Conservation (phyloP, 177 flowering plant genomes). For the Telopea speciosissima region DNA sequence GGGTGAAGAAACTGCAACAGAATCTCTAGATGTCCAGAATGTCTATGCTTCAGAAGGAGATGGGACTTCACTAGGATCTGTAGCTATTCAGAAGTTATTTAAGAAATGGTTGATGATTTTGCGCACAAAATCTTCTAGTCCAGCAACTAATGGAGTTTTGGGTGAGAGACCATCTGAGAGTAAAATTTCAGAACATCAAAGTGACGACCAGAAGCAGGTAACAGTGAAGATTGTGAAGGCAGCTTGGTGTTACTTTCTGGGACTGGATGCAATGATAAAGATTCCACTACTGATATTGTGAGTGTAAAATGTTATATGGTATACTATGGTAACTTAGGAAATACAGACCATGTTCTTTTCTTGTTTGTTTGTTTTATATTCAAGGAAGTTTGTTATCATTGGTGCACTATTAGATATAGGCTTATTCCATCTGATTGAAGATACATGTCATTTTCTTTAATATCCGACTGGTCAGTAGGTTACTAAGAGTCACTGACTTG, state of each 20-base stretch:
- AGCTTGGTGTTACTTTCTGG: constrained; percentile 40
- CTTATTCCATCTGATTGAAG: background rate
- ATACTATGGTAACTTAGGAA: too few species aligned
- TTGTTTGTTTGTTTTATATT: background rate
- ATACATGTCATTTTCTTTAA: background rate
- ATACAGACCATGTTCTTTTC: background rate
- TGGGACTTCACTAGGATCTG: constrained; percentile 35
- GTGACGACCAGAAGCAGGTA: constrained; percentile 22
- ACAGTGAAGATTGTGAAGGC: constrained; percentile 32
- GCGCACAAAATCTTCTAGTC: constrained; percentile 37
- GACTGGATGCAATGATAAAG: constrained; percentile 59
- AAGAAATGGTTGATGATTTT: constrained; percentile 62
- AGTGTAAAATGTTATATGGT: constrained; percentile 24
- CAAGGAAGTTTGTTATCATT: background rate
- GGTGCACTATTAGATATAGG: background rate
- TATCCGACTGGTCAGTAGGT: background rate
- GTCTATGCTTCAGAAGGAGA: constrained; percentile 30
- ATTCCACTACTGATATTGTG: constrained; percentile 68
- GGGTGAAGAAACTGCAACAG: constrained; percentile 32
- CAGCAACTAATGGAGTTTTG: constrained; percentile 29
- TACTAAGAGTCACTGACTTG: background rate
- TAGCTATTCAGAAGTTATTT: constrained; percentile 51
- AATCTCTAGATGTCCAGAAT: constrained; percentile 30
- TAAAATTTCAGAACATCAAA: constrained; percentile 26
- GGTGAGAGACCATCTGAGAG: constrained; percentile 28